Evolutionary conservation across 2,329 filamentous ascomycete genomes (phyloP), one percentile per base, ranked within the genome.

Genomic region (Zymoseptoria crescenta): DNA sequence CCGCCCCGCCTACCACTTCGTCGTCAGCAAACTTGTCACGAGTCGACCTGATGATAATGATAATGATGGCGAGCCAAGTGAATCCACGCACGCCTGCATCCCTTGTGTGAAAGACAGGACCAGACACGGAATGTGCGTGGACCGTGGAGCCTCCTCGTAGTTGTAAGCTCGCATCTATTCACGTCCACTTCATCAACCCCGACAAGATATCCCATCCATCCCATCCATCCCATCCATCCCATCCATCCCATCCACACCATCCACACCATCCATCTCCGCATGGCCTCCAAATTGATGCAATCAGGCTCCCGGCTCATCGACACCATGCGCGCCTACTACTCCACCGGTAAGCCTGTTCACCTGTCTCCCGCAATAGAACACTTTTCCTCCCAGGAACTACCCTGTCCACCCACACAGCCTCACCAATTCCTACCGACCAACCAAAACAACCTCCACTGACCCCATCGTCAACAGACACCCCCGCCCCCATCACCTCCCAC

Each of bases 401-500:
- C 35, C 35, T 16, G n/a, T 45, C 35, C 13, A 3, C 35, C 7
- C 35, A 6, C 13, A 16, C 35, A 45, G 35, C 35, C 35, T 4
- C 6, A 45, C 16, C 35, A n/a, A n/a, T n/a, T n/a, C n/a, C n/a
- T n/a, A 35, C 24, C 24, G 4, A 45, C 35, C 35, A 45, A 45
- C 35, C 35, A 16, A 16, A n/a, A 45, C n/a, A n/a, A 45, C 13
- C 35, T 16, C 35, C 16, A 45, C 35, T 45, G 16, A 45, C 35
- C 5, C 6, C 35, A 10, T 45, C 29, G 8, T 30, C 35, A 13
- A 45, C 13, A 45, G 35, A 45, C 35, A 13, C 5, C 13, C 35
- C 35, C 16, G 35, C 13, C 16, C 54, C 60, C 50, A 66, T 68
- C 56, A 65, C 67, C 6, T 64, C 67, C 49, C 59, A 59, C 21